These are phyloP conservation scores for Hemisphaericaspora subhashii DNA, from an alignment of 1,139 yeast species.

Conservation along the genomic window DNA sequence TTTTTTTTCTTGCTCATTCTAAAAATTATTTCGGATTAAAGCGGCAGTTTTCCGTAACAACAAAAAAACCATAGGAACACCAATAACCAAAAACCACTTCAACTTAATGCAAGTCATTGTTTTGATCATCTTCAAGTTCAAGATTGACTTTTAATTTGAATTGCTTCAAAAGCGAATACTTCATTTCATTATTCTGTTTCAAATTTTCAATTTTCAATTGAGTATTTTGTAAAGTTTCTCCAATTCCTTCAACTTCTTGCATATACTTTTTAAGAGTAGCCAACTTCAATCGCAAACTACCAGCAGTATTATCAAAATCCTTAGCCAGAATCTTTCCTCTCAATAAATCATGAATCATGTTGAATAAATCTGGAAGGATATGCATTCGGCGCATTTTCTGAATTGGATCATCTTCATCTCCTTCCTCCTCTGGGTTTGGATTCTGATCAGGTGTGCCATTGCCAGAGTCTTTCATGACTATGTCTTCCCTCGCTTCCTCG, in stretches of 20 bases:
- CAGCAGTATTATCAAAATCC: conserved; percentile 47
- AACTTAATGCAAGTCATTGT: not conserved
- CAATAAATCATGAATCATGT: conserved; percentile 35
- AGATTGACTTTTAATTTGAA: conserved; percentile 18
- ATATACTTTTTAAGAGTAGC: conserved; percentile 31
- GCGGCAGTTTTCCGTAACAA: conserved; percentile 2
- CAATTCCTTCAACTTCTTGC: conserved; percentile 40
- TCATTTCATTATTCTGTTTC: conserved; percentile 25
- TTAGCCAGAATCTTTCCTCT: conserved; percentile 39
- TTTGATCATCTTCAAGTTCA: not conserved
- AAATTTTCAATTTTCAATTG: conserved; percentile 27
- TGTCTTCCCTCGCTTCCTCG: not conserved
- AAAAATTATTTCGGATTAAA: not conserved
- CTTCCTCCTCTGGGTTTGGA: conserved; percentile 3
- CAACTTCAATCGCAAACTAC: conserved; percentile 40
- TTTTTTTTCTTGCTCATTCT: not conserved
- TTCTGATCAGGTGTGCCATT: not conserved
- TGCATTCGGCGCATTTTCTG: conserved; percentile 31
- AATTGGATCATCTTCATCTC: conserved; percentile 22
- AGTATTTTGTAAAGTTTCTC: conserved; percentile 35
- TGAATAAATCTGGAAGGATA: conserved; percentile 41
- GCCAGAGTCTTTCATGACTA: not conserved
- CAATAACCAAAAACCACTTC: not conserved
- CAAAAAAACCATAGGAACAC: not conserved
- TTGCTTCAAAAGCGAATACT: conserved; percentile 24